phyloP scores from a whole-genome alignment of 768 basidiomycete species.

The Podaxis mareebaensis region DNA sequence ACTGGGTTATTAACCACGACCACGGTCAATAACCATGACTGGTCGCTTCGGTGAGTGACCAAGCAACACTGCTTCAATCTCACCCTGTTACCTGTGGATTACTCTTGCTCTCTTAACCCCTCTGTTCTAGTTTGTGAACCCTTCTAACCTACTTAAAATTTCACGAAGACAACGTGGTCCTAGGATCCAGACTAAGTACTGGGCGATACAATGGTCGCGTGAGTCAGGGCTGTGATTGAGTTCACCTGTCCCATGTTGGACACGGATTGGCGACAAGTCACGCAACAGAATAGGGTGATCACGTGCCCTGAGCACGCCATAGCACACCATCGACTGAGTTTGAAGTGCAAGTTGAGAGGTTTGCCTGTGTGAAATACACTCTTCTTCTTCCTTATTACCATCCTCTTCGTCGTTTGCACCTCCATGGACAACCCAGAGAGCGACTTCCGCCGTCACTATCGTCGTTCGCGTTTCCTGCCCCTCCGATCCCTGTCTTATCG shows the following conservation, averaged over 20 bases:
- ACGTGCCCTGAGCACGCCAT: constrained; percentile 31
- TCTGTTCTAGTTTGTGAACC: no score
- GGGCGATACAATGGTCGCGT: background rate
- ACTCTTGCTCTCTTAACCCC: no score
- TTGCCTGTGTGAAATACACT: constrained; percentile 17
- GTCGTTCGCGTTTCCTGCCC: background rate
- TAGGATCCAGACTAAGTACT: background rate
- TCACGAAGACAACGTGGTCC: background rate
- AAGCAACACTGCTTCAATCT: no score
- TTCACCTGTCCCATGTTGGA: background rate
- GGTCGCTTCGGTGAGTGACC: no score
- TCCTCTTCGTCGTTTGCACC: constrained; percentile 9
- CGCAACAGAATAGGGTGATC: background rate
- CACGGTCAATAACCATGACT: no score
- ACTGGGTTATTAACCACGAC: no score
- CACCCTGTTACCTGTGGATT: no score
- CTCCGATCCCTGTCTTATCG: background rate
- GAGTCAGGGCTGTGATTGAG: background rate
- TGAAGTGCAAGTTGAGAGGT: constrained; percentile 33
- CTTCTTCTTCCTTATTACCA: constrained; percentile 8
- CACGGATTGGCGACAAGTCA: no score
- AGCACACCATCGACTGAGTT: constrained; percentile 49
- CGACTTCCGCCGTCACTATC: background rate
- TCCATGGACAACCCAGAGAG: constrained; percentile 8
- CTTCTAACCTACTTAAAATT: background rate